Base-by-base conservation (phyloP, 2,329 filamentous ascomycete species). In the Colletotrichum sp. region DNA sequence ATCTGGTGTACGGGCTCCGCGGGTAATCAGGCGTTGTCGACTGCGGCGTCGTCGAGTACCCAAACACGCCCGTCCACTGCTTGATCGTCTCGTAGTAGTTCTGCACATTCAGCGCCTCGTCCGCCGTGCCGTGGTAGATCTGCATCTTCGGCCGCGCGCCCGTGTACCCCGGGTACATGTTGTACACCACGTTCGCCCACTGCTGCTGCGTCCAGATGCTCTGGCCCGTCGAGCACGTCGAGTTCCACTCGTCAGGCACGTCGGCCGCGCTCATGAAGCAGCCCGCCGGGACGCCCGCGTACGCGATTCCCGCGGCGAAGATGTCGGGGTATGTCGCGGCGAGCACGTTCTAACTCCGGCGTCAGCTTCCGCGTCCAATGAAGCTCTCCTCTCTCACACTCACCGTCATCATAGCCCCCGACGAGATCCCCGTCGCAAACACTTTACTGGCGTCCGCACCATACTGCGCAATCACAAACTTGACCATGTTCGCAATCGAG, bases 71-170 rank as follows among this genome's bases (percentile, higher is more conserved):
- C 0, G 88, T 87, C 89, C 89, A 91, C 81, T 90, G 86, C 83
- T 91, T 90, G 78, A 90, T 88, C 59, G 88, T 87, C 82, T 92
- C 91, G 30, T 90, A 81, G 79, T 91, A 91, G 81, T 92, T 92
- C 78, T 88, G 85, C 3, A 88, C 88, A 22, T 85, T 84, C 4
- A 92, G 82, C 0, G 87, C 88, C 3, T 82, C 80, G 79, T 92
- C 91, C 4, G 80, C 83, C 22, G 86, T 87, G 28, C 90, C 90
- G 78, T 92, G 90, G 84, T 89, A 92, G 77, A 92, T 87, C 80
- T 91, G 90, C 87, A 93, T 90, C 73, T 85, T 87, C 0, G 91
- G 90, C 4, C 90, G 82, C 1, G 86, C 78, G 0, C 90, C 90
- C 8, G 77, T 75, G 70, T 83, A 92, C 19, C 86, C 86, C 0